These are phyloP conservation scores for Linum tenue DNA, from an alignment of 345 rosid genomes.

Conservation along the genomic window DNA sequence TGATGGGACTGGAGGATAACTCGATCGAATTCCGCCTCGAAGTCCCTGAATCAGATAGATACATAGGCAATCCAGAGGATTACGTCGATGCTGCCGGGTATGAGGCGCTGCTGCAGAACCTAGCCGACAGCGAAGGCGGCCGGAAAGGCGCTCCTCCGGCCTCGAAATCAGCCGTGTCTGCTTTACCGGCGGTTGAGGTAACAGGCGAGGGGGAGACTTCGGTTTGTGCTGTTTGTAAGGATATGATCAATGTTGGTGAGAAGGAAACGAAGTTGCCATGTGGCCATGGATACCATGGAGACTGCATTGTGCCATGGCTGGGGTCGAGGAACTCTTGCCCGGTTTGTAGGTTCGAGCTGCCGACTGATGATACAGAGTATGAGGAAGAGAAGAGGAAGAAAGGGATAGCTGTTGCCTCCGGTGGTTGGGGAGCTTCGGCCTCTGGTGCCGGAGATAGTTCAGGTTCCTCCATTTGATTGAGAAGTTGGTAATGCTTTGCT, in stretches of 20 bases:
- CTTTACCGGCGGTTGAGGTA: conserved; percentile 37
- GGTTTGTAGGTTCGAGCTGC: conserved; percentile 53
- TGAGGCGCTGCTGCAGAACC: conserved; percentile 53
- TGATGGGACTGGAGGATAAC: conserved; percentile 59
- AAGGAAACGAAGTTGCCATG: conserved; percentile 48
- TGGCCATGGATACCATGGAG: conserved; percentile 59
- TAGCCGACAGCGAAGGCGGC: conserved; percentile 56
- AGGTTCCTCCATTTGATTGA: conserved; percentile 19
- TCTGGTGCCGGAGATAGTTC: conserved; percentile 17
- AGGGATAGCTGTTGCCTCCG: conserved; percentile 8
- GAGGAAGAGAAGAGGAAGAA: conserved; percentile 42
- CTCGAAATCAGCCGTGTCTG: conserved; percentile 32
- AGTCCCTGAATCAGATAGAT: conserved; percentile 41
- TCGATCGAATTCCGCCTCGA: conserved; percentile 54
- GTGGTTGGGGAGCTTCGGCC: conserved; percentile 29
- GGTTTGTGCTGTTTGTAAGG: conserved; percentile 58
- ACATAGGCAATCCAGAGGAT: conserved; percentile 48
- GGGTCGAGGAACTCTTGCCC: conserved; percentile 68
- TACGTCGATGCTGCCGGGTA: conserved; percentile 54
- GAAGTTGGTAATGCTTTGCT: background rate
- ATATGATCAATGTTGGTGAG: conserved; percentile 41
- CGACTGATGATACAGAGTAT: conserved; percentile 61
- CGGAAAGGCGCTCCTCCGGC: conserved; percentile 74
- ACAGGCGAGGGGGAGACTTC: conserved; percentile 18
- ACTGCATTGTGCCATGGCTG: conserved; percentile 63